Conservation (phyloP, 768 basidiomycete genomes). For the Roridomyces roridus region DNA sequence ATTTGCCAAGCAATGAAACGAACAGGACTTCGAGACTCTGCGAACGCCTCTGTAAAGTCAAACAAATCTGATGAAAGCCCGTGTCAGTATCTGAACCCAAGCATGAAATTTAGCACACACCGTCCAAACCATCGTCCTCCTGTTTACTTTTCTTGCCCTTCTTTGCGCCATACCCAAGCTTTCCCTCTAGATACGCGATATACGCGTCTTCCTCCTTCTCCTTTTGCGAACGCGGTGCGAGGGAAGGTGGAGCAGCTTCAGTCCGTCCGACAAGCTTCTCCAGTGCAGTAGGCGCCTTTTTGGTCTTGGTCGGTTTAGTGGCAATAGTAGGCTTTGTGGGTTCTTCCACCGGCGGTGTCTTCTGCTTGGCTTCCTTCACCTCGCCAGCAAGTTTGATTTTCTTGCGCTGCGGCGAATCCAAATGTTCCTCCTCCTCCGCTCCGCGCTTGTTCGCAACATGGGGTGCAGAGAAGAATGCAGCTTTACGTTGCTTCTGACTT, state of each 20-base stretch:
- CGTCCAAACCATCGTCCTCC: slow-evolving; percentile 85
- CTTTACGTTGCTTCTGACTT: slow-evolving; percentile 66
- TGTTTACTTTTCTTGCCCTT: slow-evolving; percentile 50
- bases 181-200: slow-evolving; percentile 83
- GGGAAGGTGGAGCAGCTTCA: slow-evolving; percentile 8
- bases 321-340: neutral
- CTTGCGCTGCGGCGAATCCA: slow-evolving; percentile 57
- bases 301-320: slow-evolving; percentile 11
- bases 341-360: neutral
- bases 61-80: slow-evolving; percentile 51
- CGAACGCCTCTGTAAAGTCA: slow-evolving; percentile 52
- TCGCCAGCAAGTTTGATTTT: slow-evolving; percentile 45
- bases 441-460: slow-evolving; percentile 39
- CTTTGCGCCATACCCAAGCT: slow-evolving; percentile 64
- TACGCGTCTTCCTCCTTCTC: slow-evolving; percentile 83
- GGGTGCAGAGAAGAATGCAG: slow-evolving; percentile 55
- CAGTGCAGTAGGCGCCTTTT: slow-evolving; percentile 35
- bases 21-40: slow-evolving; percentile 8
- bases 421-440: slow-evolving; percentile 52
- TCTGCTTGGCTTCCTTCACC: too few relatives aligned
- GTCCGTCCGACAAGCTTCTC: slow-evolving; percentile 37
- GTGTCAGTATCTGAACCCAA: neutral
- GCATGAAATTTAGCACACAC: slow-evolving; percentile 45
- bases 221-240: slow-evolving; percentile 37
- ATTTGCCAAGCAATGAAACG: neutral